Base-by-base conservation (phyloP, 2,329 filamentous ascomycete species). In the Chaetomium globosum region DNA sequence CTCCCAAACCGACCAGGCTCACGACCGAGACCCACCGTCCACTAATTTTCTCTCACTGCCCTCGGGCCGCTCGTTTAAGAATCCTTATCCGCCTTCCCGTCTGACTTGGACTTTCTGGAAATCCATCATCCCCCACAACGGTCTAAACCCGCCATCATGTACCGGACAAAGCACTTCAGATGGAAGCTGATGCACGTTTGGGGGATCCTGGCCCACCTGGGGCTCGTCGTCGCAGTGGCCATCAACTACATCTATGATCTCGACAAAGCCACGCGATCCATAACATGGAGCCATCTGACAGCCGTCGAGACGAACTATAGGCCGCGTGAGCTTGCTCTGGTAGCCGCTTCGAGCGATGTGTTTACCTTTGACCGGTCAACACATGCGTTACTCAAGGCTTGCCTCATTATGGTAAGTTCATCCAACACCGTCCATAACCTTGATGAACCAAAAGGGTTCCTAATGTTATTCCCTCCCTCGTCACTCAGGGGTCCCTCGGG, bases 171-270 rank as follows among this genome's bases (percentile, higher is more conserved):
- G 16, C 54, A 72, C 53, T 68, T 62, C n/a, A 36, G 65, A 59
- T 72, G 70, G 70, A 72, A 70, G 65, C 23, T 68, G 31, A 63
- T 65, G 33, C 70, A 72, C 49, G 39, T 68, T 19, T 63, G 65
- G 12, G 61, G 55, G 33, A 71, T 71, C 33, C 59, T 71, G 5
- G 65, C 60, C 33, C 69, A 72, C 26, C 63, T 72, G 16, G 67
- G 67, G 6, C 68, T 72, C 55, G 48, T 66, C 10, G 63, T 66
- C 28, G 66, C 65, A 8, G 67, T 63, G 21, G 55, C 65, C n/a
- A 53, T 68, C 23, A 49, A 66, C 28, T 70, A 67, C 39, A 39
- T 69, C 23, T 68, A 69, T 59, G 67, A 70, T 26, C 39, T 69
- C 26, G 48, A 58, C 28, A 62, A 39, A 28, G 43, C 57, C 46